A percentile compares a stretch with the other conserved stretches of the same genome.
Evolutionary conservation across 176 grass and related monocot species (phyloP).

Genomic region (Olyra latifolia): DNA sequence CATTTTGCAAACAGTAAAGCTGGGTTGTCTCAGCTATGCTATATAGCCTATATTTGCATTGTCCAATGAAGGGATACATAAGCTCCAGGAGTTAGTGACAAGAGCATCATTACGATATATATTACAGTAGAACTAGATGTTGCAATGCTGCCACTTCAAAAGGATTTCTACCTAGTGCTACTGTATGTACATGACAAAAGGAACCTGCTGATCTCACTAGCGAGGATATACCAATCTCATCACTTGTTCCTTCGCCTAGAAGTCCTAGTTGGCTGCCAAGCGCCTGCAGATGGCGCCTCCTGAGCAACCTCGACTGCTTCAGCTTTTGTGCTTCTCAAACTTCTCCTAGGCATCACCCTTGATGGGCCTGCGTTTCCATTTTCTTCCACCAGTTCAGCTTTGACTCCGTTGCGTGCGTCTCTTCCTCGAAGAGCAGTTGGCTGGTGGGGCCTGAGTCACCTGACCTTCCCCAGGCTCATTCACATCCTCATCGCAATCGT

Average conservation of each 20-base stretch:
- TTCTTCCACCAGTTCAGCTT: slow-evolving; percentile 49
- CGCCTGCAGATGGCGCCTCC: slow-evolving; percentile 12
- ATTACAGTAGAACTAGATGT: background rate
- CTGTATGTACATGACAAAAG: slow-evolving; percentile 25
- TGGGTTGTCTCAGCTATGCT: no score
- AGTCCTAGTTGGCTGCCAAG: slow-evolving; percentile 16
- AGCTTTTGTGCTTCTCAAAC: slow-evolving; percentile 35
- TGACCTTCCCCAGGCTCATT: slow-evolving; percentile 32
- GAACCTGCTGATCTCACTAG: background rate
- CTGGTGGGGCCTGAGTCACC: background rate
- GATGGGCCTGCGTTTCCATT: slow-evolving; percentile 21
- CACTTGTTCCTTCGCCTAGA: slow-evolving; percentile 32
- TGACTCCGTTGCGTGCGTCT: slow-evolving; percentile 33
- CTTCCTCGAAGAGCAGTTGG: slow-evolving; percentile 26
- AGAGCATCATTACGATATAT: background rate
- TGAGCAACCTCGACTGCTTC: slow-evolving; percentile 19
- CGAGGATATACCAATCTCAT: background rate
- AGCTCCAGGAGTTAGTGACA: no score
- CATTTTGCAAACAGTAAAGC: no score
- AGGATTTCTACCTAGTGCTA: slow-evolving; percentile 11
- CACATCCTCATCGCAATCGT: slow-evolving; percentile 15
- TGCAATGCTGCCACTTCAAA: slow-evolving; percentile 4
- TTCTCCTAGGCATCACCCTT: slow-evolving; percentile 12
- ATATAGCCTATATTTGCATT: no score
- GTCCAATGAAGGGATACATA: no score